Evolutionary conservation across 2,329 filamentous ascomycete genomes (phyloP).

Genomic region (Exophiala spinifera): DNA sequence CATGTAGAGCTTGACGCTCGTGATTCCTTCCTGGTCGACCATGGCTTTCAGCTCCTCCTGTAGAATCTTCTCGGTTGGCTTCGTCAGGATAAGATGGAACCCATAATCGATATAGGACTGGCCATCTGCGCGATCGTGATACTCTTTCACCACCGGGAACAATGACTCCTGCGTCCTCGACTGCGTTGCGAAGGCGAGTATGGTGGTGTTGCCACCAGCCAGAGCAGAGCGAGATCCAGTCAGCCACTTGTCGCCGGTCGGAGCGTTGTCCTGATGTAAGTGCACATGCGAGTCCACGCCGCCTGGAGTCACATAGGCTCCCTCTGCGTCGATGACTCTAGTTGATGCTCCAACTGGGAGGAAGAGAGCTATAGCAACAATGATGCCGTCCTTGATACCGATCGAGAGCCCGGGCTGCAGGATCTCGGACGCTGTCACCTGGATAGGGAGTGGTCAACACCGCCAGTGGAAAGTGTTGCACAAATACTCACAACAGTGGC

Average conservation of each 20-base stretch:
- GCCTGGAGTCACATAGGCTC: slow-evolving; percentile 37
- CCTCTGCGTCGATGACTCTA: slow-evolving; percentile 43
- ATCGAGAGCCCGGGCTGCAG: slow-evolving; percentile 45
- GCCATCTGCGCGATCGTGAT: slow-evolving; percentile 44
- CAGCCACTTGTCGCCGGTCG: slow-evolving; percentile 46
- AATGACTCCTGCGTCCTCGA: slow-evolving; percentile 46
- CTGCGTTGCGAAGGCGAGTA: slow-evolving; percentile 58
- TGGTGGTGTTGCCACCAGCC: slow-evolving; percentile 58
- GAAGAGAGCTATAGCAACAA: slow-evolving; percentile 42
- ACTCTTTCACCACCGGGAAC: slow-evolving; percentile 46
- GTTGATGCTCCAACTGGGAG: slow-evolving; percentile 37
- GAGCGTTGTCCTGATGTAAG: slow-evolving; percentile 45
- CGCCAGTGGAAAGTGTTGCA: neutral
- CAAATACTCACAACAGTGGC: slow-evolving; percentile 38
- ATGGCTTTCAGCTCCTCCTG: slow-evolving; percentile 39
- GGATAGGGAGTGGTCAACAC: neutral
- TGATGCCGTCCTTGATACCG: slow-evolving; percentile 48
- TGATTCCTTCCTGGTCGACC: slow-evolving; percentile 41
- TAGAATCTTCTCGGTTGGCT: slow-evolving; percentile 33
- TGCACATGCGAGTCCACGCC: slow-evolving; percentile 52
- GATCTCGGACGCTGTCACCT: slow-evolving; percentile 49
- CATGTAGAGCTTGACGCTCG: slow-evolving; percentile 49
- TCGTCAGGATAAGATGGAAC: slow-evolving; percentile 45
- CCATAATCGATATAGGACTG: slow-evolving; percentile 57
- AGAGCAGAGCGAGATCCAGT: slow-evolving; percentile 54